phyloP scores from a whole-genome alignment of 208 protist species.

The Wallacemonas sp. region DNA sequence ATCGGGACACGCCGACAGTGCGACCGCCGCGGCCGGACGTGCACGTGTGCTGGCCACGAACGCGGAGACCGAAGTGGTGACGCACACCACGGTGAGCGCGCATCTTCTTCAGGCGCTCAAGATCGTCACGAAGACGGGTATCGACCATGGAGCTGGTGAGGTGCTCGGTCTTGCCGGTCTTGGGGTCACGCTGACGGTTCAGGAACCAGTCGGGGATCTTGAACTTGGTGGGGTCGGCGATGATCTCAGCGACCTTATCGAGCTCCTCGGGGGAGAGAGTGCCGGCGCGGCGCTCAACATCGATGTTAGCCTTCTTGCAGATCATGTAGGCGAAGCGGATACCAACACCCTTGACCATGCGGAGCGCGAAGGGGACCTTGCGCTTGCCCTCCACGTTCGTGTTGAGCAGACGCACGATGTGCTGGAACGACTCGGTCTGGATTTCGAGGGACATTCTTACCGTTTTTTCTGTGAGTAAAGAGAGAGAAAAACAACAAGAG shows the following conservation, averaged over 20 bases:
- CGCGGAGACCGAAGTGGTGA: conserved; percentile 98
- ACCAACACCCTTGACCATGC: conserved; percentile 99
- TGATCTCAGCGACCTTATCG: conserved; percentile 97
- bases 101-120: conserved; percentile 99
- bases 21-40: conserved; percentile 98
- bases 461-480: conserved; percentile 11
- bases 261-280: conserved; percentile 95
- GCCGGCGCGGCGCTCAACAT: conserved; percentile 95
- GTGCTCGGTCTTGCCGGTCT: conserved; percentile 98
- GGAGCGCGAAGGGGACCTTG: conserved; percentile 98
- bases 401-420: conserved; percentile 99
- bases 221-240: conserved; percentile 98
- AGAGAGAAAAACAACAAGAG: conserved; percentile 16
- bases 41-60: conserved; percentile 99
- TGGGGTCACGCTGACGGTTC: conserved; percentile 99
- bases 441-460: conserved; percentile 63
- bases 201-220: conserved; percentile 99
- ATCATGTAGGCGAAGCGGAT: conserved; percentile 98
- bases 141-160: conserved; percentile 96
- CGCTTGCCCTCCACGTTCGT: conserved; percentile 99
- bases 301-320: conserved; percentile 99
- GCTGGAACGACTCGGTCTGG: conserved; percentile 96
- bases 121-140: conserved; percentile 98
- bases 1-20: conserved; percentile 82
- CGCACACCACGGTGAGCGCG: conserved; percentile 98